Evolutionary conservation across 192 early-diverging fungal species (phyloP).

Genomic region (Coemansia sp.): DNA sequence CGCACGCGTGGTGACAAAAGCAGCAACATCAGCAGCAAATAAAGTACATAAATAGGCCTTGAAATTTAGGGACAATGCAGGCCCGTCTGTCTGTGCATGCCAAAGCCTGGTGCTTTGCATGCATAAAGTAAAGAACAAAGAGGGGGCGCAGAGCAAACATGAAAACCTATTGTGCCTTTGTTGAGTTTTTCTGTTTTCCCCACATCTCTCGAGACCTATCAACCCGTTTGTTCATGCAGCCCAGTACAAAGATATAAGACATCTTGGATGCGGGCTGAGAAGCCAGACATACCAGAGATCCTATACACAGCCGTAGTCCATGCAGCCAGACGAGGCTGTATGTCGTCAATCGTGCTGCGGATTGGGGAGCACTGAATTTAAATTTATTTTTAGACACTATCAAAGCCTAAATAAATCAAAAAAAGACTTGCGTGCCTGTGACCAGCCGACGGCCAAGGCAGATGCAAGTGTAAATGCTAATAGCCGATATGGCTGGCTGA

Average conservation of each 20-base stretch:
- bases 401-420: too few species aligned
- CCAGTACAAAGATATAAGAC: not conserved
- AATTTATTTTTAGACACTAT: too few species aligned
- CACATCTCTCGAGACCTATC: not conserved
- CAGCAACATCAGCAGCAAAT: not conserved
- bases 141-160: not conserved
- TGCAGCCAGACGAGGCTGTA: too few species aligned
- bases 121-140: slow-evolving; percentile 2
- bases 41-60: too few species aligned
- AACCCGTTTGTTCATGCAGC: not conserved
- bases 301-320: not conserved
- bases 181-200: not conserved
- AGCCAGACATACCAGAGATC: not conserved
- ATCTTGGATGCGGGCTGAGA: not conserved
- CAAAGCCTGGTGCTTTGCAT: not conserved
- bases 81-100: too few species aligned
- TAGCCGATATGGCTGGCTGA: not conserved
- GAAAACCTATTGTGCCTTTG: not conserved
- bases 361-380: too few species aligned
- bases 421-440: too few species aligned
- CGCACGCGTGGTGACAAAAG: not conserved
- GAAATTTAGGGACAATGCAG: too few species aligned
- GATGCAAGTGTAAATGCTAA: not conserved
- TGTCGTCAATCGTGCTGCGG: too few species aligned
- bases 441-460: not conserved